phyloP scores from a whole-genome alignment of 2,329 filamentous ascomycete genomes.

The Phialophora expanda region DNA sequence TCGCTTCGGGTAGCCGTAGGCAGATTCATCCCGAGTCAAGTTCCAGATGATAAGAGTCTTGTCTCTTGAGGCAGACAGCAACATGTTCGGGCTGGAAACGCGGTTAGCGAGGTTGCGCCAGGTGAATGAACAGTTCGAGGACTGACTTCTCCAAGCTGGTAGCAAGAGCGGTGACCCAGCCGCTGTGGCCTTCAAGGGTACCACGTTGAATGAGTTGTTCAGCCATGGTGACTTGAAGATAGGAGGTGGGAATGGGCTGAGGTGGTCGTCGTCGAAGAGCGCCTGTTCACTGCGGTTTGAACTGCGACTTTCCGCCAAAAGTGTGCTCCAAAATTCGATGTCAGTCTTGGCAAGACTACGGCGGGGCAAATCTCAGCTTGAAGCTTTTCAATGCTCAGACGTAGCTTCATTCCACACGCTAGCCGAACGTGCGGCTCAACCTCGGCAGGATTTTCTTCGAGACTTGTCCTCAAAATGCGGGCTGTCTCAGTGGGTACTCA shows the following conservation, averaged over 20 bases:
- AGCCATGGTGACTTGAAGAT: conserved; percentile 66
- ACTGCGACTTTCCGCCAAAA: conserved; percentile 14
- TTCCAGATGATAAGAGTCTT: conserved; percentile 99
- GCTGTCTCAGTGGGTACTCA: background rate
- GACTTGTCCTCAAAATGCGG: no score
- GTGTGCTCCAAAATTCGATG: conserved; percentile 18
- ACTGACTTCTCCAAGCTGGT: conserved; percentile 97
- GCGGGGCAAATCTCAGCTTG: background rate
- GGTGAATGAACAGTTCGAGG: conserved; percentile 26
- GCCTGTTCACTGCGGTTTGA: conserved; percentile 16
- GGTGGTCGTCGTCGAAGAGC: conserved; percentile 11
- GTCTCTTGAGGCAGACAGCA: conserved; percentile 95
- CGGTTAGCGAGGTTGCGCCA: conserved; percentile 46
- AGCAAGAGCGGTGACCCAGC: conserved; percentile 98
- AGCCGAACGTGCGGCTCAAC: background rate
- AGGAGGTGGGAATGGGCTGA: conserved; percentile 10
- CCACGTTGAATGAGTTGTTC: conserved; percentile 95
- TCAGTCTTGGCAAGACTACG: background rate
- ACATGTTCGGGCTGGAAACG: conserved; percentile 88
- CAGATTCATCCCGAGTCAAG: conserved; percentile 96
- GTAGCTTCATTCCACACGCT: background rate
- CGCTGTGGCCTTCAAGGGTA: conserved; percentile 98
- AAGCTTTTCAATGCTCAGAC: background rate
- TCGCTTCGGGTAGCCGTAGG: conserved; percentile 99
- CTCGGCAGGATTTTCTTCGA: background rate